phyloP scores from a whole-genome alignment of 1,139 yeast genomes.

The Yamadazyma aaseri region DNA sequence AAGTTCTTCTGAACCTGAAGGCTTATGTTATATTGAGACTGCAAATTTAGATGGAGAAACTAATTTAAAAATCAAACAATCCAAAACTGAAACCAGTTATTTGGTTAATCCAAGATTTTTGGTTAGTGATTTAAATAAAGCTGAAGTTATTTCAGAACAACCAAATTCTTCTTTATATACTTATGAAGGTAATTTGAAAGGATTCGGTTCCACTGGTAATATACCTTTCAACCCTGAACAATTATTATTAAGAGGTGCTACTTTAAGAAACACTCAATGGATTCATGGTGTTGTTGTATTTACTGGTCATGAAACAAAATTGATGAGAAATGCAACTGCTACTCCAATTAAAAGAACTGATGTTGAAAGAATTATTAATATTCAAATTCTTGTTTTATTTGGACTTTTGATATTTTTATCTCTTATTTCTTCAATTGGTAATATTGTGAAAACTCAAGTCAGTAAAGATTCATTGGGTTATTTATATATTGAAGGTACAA shows the following conservation, averaged over 20 bases:
- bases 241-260: constrained; percentile 89
- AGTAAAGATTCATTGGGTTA: constrained; percentile 57
- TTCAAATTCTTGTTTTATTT: constrained; percentile 87
- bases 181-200: constrained; percentile 79
- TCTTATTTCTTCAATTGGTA: constrained; percentile 82
- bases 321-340: constrained; percentile 98
- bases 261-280: constrained; percentile 93
- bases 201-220: constrained; percentile 51
- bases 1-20: constrained; percentile 96
- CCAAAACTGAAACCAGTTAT: constrained; percentile 73
- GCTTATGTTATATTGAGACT: constrained; percentile 94
- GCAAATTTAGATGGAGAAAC: constrained; percentile 98
- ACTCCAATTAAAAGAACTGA: constrained; percentile 97
- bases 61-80: constrained; percentile 90
- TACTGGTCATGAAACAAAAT: constrained; percentile 97
- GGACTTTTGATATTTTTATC: constrained; percentile 73
- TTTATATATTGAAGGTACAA: constrained; percentile 67
- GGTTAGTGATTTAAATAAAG: constrained; percentile 29
- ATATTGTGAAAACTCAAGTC: constrained; percentile 68
- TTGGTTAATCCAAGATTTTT: constrained; percentile 70
- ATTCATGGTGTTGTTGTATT: constrained; percentile 89
- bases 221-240: constrained; percentile 86
- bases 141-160: constrained; percentile 72
- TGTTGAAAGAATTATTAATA: constrained; percentile 90
- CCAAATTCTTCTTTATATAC: constrained; percentile 95